Base-by-base conservation (phyloP, 2,329 filamentous ascomycete genomes). In the Neonectria magnoliae region DNA sequence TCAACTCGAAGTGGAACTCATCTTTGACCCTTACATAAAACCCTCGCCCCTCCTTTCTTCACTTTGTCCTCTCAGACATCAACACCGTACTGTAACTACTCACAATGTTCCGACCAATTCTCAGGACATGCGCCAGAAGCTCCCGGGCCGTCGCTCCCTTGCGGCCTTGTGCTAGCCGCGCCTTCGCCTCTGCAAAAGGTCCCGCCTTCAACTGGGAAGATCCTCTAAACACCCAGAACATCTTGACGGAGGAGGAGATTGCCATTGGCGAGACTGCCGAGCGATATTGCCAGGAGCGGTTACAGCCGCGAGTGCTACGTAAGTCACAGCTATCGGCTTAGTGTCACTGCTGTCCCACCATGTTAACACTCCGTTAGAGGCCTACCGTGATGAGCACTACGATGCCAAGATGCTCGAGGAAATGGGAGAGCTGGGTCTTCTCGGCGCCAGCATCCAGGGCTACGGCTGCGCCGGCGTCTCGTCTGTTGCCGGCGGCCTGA, bases 261-360 rank as follows among this genome's bases (percentile, higher is more conserved):
- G 93, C 94, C 14, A 95, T 99, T 70, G 86, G 91, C 45, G 93
- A 98, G 74, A 97, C 93, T 6, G 95, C 95, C 36, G 92, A 97
- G 80, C 88, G 93, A 66, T 99, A 98, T 76, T 98, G 94, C 77
- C 95, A 98, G 79, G 94, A 98, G 78, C 88, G 88, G 65, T 85
- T 99, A 82, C 83, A 92, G 45, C 96, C 96, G 55, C 86, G 95
- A 68, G 91, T 99, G 55, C 85, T 98, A 64, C 91, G 94, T 97
- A 85, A 71, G 64, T 65, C 47, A 27, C 52, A 44, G 68, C 10
- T 18, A 7, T 18, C 16, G n/a, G n/a, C 22, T 14, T 42, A 45
- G 41, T 65, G 29, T 20, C 45, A 27, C 58, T 57, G 45, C 27
- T 41, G 48, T 65, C 41, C 62, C 36, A 18, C 41, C 41, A 33